Evolutionary conservation across 331 rosid species (phyloP).

Genomic region (Malus hybrid): DNA sequence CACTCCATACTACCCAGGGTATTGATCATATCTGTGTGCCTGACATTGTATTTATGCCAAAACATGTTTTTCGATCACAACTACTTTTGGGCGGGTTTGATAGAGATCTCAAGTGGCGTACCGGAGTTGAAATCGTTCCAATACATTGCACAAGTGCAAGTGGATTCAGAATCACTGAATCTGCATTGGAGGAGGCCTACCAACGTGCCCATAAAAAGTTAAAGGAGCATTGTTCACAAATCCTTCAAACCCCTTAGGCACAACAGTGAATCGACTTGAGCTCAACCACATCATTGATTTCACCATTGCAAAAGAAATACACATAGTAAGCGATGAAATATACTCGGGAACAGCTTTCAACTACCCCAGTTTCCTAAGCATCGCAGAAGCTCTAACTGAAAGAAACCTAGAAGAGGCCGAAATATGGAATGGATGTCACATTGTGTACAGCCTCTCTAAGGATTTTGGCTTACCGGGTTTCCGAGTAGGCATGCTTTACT

Average conservation of each 20-base stretch:
- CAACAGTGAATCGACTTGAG: slow-evolving; percentile 36
- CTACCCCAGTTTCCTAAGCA: slow-evolving; percentile 45
- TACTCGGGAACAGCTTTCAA: slow-evolving; percentile 65
- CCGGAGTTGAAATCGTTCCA: slow-evolving; percentile 65
- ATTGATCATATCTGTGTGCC: neutral
- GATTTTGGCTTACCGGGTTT: slow-evolving; percentile 77
- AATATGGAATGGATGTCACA: slow-evolving; percentile 37
- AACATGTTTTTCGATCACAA: neutral
- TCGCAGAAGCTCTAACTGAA: slow-evolving; percentile 31
- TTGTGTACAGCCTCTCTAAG: slow-evolving; percentile 72
- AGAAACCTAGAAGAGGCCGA: neutral
- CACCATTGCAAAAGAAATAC: slow-evolving; percentile 29
- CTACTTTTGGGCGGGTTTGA: slow-evolving; percentile 44
- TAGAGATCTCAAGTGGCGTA: slow-evolving; percentile 74
- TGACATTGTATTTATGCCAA: neutral
- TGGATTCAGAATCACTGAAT: slow-evolving; percentile 50
- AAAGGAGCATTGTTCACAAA: slow-evolving; percentile 65
- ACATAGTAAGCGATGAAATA: slow-evolving; percentile 69
- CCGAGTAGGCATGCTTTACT: slow-evolving; percentile 72
- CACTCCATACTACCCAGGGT: slow-evolving; percentile 94
- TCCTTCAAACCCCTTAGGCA: slow-evolving; percentile 77
- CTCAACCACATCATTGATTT: slow-evolving; percentile 43
- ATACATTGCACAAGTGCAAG: slow-evolving; percentile 56
- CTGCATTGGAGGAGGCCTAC: slow-evolving; percentile 49
- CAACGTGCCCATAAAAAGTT: slow-evolving; percentile 37